These are phyloP conservation scores for Aphanocladium album DNA, from an alignment of 2,329 filamentous ascomycete genomes.

Conservation along the genomic window DNA sequence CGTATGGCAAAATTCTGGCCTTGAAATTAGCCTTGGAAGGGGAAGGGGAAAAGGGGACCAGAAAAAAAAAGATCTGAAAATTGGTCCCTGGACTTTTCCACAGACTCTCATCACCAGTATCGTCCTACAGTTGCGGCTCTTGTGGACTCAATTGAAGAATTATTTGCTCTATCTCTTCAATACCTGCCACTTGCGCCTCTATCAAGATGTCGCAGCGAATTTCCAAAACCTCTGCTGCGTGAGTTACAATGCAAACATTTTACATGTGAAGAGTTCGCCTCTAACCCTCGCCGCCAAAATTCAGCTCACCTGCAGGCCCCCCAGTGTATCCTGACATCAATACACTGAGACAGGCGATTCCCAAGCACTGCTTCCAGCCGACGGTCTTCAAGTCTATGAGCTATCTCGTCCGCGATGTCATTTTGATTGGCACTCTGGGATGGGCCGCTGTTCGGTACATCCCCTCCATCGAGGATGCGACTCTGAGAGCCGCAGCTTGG, in stretches of 20 bases:
- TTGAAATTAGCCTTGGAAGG: slow-evolving; percentile 1
- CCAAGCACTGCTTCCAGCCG: slow-evolving; percentile 56
- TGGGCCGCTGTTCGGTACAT: slow-evolving; percentile 35
- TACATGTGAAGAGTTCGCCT: neutral
- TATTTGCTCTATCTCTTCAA: too few species aligned
- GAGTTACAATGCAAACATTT: neutral
- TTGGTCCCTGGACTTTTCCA: neutral
- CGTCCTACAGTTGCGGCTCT: neutral
- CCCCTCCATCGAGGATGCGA: slow-evolving; percentile 40
- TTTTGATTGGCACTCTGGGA: slow-evolving; percentile 36
- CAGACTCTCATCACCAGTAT: neutral
- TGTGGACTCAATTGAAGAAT: neutral
- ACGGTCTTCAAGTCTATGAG: slow-evolving; percentile 45
- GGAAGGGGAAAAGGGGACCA: slow-evolving; percentile 1
- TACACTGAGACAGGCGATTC: slow-evolving; percentile 49
- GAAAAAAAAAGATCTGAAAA: neutral
- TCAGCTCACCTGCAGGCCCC: neutral
- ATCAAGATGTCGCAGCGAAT: slow-evolving; percentile 1
- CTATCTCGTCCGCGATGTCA: slow-evolving; percentile 53
- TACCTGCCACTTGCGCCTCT: neutral
- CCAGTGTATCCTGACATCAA: slow-evolving; percentile 41
- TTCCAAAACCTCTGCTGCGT: slow-evolving; percentile 6
- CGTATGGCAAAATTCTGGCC: neutral
- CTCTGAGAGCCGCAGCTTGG: slow-evolving; percentile 47
- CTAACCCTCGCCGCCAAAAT: neutral